Evolutionary conservation across 1,139 yeast genomes (phyloP).

Genomic region (Lodderomyces jiufengensis): DNA sequence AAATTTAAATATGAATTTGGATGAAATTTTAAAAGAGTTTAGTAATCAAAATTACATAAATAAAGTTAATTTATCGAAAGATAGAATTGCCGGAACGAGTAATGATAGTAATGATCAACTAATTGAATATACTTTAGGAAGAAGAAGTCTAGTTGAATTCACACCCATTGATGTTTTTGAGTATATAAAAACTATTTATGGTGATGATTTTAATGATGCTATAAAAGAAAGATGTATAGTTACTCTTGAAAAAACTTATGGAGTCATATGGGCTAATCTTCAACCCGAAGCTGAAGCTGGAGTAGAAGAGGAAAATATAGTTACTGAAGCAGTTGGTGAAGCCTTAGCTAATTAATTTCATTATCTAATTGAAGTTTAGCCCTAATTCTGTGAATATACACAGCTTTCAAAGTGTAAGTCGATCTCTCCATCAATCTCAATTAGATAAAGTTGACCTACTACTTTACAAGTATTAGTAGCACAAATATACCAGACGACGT

Average conservation of each 20-base stretch:
- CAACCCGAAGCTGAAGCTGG: constrained; percentile 6
- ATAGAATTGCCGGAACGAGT: not conserved
- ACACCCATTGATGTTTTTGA: constrained; percentile 27
- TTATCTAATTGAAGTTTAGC: too few relatives aligned
- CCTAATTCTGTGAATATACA: too few relatives aligned
- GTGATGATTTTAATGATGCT: constrained; percentile 21
- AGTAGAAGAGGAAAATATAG: not conserved
- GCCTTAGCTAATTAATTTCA: too few relatives aligned
- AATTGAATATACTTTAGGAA: constrained; percentile 30
- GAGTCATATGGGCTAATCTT: constrained; percentile 15
- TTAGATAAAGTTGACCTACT: too few relatives aligned
- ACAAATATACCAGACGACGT: too few relatives aligned
- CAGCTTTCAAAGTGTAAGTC: too few relatives aligned
- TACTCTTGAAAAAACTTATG: constrained; percentile 29
- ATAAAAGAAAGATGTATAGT: constrained; percentile 20
- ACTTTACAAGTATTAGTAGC: too few relatives aligned
- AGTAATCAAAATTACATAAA: constrained; percentile 31
- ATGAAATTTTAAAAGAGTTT: constrained; percentile 28
- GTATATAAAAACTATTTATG: constrained; percentile 27
- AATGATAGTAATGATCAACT: constrained; percentile 14
- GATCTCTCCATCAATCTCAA: too few relatives aligned
- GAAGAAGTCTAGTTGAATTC: constrained; percentile 34
- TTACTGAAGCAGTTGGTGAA: too few relatives aligned
- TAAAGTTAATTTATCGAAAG: constrained; percentile 14
- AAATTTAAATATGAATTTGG: constrained; percentile 21